A percentile compares a stretch with the other conserved stretches of the same genome.
These are phyloP conservation scores for Eleusine indica DNA, from an alignment of 176 grass and related monocot genomes.

Conservation along the genomic window DNA sequence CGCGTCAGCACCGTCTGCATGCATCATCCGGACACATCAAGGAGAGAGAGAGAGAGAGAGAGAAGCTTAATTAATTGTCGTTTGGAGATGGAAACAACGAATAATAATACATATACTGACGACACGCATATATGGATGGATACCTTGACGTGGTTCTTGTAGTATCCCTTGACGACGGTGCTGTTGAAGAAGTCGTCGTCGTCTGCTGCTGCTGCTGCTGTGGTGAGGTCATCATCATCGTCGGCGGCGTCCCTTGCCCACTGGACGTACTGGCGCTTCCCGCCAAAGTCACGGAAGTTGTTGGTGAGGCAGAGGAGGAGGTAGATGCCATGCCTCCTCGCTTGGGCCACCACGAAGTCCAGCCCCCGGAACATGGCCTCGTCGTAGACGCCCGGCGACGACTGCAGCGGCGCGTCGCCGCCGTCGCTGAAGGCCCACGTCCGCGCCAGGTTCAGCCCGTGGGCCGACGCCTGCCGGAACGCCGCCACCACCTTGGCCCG, in stretches of 20 bases:
- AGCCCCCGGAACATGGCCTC: conserved; percentile 78
- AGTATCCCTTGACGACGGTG: conserved; percentile 65
- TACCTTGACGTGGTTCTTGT: conserved; percentile 77
- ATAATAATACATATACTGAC: not conserved
- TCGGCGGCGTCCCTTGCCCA: conserved; percentile 65
- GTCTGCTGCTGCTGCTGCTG: not conserved
- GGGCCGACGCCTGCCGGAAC: conserved; percentile 49
- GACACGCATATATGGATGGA: no score
- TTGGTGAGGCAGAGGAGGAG: conserved; percentile 80
- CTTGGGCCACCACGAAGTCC: conserved; percentile 80
- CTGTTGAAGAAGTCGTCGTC: conserved; percentile 74
- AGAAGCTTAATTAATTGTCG: not conserved
- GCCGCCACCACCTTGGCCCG: conserved; percentile 46
- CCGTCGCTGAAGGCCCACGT: conserved; percentile 87
- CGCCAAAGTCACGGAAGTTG: conserved; percentile 78
- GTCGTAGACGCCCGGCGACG: conserved; percentile 65
- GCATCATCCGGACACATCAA: no score
- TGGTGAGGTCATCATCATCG: conserved; percentile 16
- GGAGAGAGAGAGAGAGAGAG: no score
- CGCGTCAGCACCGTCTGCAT: conserved; percentile 63
- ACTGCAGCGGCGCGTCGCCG: conserved; percentile 57
- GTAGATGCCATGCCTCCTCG: conserved; percentile 53
- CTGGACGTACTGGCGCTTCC: conserved; percentile 67
- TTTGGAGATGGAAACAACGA: not conserved
- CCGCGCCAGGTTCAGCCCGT: conserved; percentile 66